Percentiles rank a stretch among this genome's conserved stretches.
Evolutionary conservation across 2,329 filamentous ascomycete genomes (phyloP).

Genomic region (Cadophora gregata): DNA sequence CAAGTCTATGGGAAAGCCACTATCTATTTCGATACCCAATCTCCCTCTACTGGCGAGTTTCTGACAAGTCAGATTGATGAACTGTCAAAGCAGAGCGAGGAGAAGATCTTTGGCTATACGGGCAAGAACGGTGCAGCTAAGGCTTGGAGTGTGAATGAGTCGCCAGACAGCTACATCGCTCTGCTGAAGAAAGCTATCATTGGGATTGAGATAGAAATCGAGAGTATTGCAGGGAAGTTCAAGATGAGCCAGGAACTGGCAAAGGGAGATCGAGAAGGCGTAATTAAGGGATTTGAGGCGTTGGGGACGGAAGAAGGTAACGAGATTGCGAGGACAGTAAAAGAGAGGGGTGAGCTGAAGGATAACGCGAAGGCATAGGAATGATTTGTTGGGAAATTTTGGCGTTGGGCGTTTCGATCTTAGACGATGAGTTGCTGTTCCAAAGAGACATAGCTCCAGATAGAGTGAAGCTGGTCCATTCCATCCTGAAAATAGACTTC

Average conservation of each 20-base stretch:
- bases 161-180: constrained; percentile 60
- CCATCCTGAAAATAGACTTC: too few species aligned
- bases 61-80: constrained; percentile 59
- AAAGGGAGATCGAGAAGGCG: constrained; percentile 59
- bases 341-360: constrained; percentile 21
- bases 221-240: constrained; percentile 63
- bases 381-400: too few species aligned
- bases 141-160: constrained; percentile 64
- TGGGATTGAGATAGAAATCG: constrained; percentile 64
- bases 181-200: constrained; percentile 64
- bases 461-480: too few species aligned
- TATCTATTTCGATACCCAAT: constrained; percentile 57
- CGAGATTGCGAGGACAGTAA: constrained; percentile 26
- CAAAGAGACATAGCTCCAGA: too few species aligned
- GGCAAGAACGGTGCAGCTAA: constrained; percentile 45
- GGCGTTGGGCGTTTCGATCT: background rate
- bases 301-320: constrained; percentile 43
- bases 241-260: constrained; percentile 71
- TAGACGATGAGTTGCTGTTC: background rate
- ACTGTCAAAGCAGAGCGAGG: constrained; percentile 58
- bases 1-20: constrained; percentile 66
- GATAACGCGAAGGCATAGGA: constrained; percentile 7
- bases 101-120: constrained; percentile 61
- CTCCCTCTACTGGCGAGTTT: constrained; percentile 53
- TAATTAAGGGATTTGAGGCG: constrained; percentile 60